Conservation (phyloP, 2,329 filamentous ascomycete genomes). For the Capronia americana region DNA sequence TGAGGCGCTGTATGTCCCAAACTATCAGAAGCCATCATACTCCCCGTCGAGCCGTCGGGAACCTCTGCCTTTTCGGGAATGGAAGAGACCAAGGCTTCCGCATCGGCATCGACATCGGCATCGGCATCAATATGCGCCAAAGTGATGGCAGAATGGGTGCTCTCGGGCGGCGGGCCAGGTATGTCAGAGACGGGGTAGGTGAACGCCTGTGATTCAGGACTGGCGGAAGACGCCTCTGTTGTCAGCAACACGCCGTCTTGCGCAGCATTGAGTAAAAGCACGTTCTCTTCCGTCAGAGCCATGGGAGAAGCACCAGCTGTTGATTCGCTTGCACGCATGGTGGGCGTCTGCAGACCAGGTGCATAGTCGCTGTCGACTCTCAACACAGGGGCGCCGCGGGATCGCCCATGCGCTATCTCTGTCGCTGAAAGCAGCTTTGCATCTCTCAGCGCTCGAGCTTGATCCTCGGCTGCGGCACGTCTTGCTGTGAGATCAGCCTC, state of each 20-base stretch:
- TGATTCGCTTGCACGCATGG: not conserved
- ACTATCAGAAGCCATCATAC: not conserved
- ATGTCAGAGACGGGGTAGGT: conserved; percentile 26
- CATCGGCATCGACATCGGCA: conserved; percentile 14
- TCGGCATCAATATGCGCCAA: conserved; percentile 7
- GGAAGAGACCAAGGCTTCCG: conserved; percentile 18
- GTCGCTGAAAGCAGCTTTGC: conserved; percentile 61
- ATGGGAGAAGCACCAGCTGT: conserved; percentile 11
- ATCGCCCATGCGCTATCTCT: conserved; percentile 37
- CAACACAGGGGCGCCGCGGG: not conserved
- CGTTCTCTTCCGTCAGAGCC: conserved; percentile 60
- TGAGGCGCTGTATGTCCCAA: not conserved
- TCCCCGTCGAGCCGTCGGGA: not conserved
- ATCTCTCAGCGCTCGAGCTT: conserved; percentile 60
- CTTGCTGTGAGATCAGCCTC: conserved; percentile 55
- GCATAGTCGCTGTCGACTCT: not conserved
- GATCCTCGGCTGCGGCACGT: conserved; percentile 61
- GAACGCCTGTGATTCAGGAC: conserved; percentile 1
- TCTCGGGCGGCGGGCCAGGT: conserved; percentile 32
- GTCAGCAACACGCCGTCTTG: conserved; percentile 12
- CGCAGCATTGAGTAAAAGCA: conserved; percentile 52
- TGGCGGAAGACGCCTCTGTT: conserved; percentile 6
- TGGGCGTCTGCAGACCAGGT: not conserved
- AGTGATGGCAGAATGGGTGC: conserved; percentile 14
- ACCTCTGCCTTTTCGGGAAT: conserved; percentile 8